Evolutionary conservation across 2,329 filamentous ascomycete genomes (phyloP).

Genomic region (Bipolaris bicolor): DNA sequence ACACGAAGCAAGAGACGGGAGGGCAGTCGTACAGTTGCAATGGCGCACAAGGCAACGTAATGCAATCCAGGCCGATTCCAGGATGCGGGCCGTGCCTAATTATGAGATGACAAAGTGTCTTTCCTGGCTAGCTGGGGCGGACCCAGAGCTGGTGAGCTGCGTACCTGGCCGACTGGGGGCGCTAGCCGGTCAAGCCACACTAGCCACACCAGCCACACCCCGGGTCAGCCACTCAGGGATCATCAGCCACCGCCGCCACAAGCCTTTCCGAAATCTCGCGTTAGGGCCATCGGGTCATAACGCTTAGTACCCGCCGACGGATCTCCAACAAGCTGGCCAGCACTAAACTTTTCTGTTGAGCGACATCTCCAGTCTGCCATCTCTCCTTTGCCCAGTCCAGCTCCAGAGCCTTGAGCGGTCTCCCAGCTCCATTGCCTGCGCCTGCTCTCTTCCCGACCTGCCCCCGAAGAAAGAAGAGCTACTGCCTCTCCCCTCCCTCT

Average conservation of each 20-base stretch:
- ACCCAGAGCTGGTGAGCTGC: constrained; percentile 1
- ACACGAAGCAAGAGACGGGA: constrained; percentile 11
- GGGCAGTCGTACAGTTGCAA: constrained; percentile 5
- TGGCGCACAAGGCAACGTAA: constrained; percentile 9
- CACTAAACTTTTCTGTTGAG: constrained; percentile 43
- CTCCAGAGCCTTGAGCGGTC: constrained; percentile 5
- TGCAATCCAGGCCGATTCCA: constrained; percentile 1
- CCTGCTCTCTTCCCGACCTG: constrained; percentile 4
- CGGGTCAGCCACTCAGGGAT: not conserved
- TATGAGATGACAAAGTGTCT: constrained; percentile 34
- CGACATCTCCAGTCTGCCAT: constrained; percentile 27
- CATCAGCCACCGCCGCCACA: constrained; percentile 9
- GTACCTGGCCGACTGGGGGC: constrained; percentile 22
- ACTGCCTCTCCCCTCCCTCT: constrained; percentile 25
- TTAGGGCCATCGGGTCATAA: constrained; percentile 16
- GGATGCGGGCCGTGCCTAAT: constrained; percentile 2
- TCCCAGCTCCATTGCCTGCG: not conserved
- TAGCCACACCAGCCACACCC: not conserved
- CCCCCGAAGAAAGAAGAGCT: constrained; percentile 6
- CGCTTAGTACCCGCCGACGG: constrained; percentile 19
- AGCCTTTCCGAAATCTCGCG: constrained; percentile 14
- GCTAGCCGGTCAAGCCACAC: not conserved
- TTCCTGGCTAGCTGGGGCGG: constrained; percentile 27
- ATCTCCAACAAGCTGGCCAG: constrained; percentile 28
- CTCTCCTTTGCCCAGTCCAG: constrained; percentile 24